phyloP scores from a whole-genome alignment of 768 basidiomycete genomes.

The Podaxis sp. region DNA sequence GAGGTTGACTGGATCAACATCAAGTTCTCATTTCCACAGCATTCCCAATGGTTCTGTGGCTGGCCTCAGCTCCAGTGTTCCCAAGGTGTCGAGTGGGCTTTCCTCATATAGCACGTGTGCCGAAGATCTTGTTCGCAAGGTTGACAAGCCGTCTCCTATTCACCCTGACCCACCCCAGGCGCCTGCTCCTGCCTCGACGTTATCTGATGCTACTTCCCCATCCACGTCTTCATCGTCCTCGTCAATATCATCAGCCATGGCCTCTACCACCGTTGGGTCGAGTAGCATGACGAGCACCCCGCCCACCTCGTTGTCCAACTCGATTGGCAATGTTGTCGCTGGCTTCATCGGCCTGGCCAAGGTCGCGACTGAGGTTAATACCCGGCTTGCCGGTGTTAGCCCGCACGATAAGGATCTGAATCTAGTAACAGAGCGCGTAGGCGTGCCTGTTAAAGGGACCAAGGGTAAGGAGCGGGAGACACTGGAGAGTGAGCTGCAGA shows the following conservation, averaged over 20 bases:
- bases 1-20: slow-evolving; percentile 27
- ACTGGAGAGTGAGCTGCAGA: slow-evolving; percentile 31
- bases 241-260: slow-evolving; percentile 45
- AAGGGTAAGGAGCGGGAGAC: slow-evolving; percentile 34
- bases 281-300: slow-evolving; percentile 54
- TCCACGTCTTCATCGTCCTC: slow-evolving; percentile 56
- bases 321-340: slow-evolving; percentile 42
- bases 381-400: slow-evolving; percentile 17
- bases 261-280: slow-evolving; percentile 36
- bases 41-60: slow-evolving; percentile 28
- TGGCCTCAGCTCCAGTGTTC: slow-evolving; percentile 39
- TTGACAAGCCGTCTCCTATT: slow-evolving; percentile 1
- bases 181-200: slow-evolving; percentile 9
- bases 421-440: background rate
- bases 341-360: slow-evolving; percentile 39
- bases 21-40: slow-evolving; percentile 20
- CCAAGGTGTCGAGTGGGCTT: slow-evolving; percentile 40
- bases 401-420: background rate
- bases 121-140: slow-evolving; percentile 2
- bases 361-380: slow-evolving; percentile 27
- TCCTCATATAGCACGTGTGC: slow-evolving; percentile 27
- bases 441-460: slow-evolving; percentile 29
- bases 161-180: slow-evolving; percentile 3
- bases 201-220: slow-evolving; percentile 22
- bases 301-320: slow-evolving; percentile 54